These are phyloP conservation scores for Ilex paraguariensis DNA, from an alignment of 305 asterid species.

Conservation along the genomic window DNA sequence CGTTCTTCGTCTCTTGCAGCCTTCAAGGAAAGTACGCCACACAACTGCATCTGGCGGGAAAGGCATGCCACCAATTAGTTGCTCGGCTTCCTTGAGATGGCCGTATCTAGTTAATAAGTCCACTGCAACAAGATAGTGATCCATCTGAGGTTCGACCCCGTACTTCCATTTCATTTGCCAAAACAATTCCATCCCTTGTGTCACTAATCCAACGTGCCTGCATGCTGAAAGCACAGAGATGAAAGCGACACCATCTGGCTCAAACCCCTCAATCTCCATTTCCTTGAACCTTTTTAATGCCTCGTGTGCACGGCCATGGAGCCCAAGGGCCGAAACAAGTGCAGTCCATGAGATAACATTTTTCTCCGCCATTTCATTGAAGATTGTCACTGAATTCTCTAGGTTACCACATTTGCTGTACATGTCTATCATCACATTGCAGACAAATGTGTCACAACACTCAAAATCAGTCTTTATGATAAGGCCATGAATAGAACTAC, in stretches of 20 bases:
- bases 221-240: constrained; percentile 51
- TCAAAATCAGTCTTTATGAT: constrained; percentile 25
- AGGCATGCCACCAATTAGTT: constrained; percentile 48
- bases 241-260: constrained; percentile 51
- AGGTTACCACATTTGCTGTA: constrained; percentile 53
- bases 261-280: constrained; percentile 37
- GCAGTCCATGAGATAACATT: constrained; percentile 55
- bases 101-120: constrained; percentile 53
- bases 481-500: constrained; percentile 54
- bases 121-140: constrained; percentile 47
- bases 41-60: constrained; percentile 50
- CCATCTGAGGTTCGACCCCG: constrained; percentile 49
- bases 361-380: constrained; percentile 28
- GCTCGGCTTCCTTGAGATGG: constrained; percentile 44
- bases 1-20: constrained; percentile 46
- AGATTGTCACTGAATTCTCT: constrained; percentile 35
- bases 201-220: constrained; percentile 52
- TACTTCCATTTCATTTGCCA: constrained; percentile 34
- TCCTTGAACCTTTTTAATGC: constrained; percentile 41
- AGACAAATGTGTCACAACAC: constrained; percentile 40
- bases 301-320: constrained; percentile 43
- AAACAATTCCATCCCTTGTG: constrained; percentile 44
- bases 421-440: constrained; percentile 53
- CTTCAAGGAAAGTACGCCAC: constrained; percentile 62
- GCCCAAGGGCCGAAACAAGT: constrained; percentile 43